Conservation (phyloP, 805 yeast species). For the Lipomyces sp. region DNA sequence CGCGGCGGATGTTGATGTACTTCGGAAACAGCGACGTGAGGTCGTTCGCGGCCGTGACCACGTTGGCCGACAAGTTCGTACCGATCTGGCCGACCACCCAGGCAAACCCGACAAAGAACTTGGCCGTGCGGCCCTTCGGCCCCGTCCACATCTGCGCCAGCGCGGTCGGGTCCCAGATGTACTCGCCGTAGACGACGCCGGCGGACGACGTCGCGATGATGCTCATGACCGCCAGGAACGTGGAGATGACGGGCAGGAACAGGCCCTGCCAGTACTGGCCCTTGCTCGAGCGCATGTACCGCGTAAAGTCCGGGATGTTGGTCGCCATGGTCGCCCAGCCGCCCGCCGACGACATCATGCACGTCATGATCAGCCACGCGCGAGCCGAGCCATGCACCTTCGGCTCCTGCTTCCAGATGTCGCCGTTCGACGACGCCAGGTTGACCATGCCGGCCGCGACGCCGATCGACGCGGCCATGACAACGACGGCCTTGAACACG, state of each 20-base stretch:
- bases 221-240: slow-evolving; percentile 23
- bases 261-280: slow-evolving; percentile 28
- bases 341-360: slow-evolving; percentile 32
- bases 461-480: slow-evolving; percentile 18
- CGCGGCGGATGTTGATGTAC: slow-evolving; percentile 58
- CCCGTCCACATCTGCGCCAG: slow-evolving; percentile 23
- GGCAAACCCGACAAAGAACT: slow-evolving; percentile 25
- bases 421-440: slow-evolving; percentile 20
- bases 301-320: slow-evolving; percentile 30
- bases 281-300: slow-evolving; percentile 19
- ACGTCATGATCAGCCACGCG: slow-evolving; percentile 29
- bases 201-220: slow-evolving; percentile 23
- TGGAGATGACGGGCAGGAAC: slow-evolving; percentile 26
- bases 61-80: slow-evolving; percentile 47
- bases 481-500: slow-evolving; percentile 25
- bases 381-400: slow-evolving; percentile 29
- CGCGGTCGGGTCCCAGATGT: slow-evolving; percentile 26
- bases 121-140: slow-evolving; percentile 24
- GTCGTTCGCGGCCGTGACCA: slow-evolving; percentile 60
- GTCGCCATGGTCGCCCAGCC: slow-evolving; percentile 37
- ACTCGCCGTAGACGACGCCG: slow-evolving; percentile 25
- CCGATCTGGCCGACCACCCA: slow-evolving; percentile 30
- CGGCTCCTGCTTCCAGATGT: slow-evolving; percentile 21
- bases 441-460: slow-evolving; percentile 29
- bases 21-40: slow-evolving; percentile 55